These are phyloP conservation scores for Boletus speciosus DNA, from an alignment of 768 basidiomycete genomes.

Conservation along the genomic window DNA sequence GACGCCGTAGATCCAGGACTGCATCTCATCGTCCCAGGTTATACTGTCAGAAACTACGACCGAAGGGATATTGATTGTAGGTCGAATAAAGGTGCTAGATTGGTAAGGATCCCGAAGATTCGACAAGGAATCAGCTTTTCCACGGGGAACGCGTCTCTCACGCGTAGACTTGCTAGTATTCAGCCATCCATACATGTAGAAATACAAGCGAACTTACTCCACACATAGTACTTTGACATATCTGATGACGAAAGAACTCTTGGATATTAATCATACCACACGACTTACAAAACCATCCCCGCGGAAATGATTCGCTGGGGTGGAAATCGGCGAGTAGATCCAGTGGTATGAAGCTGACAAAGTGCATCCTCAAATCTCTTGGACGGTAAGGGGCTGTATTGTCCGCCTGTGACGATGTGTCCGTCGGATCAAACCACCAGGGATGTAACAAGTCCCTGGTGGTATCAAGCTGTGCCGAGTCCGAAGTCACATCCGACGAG, in stretches of 20 bases:
- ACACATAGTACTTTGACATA: constrained; percentile 42
- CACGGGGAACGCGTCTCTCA: constrained; percentile 3
- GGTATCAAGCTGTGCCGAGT: not conserved
- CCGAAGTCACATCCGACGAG: not conserved
- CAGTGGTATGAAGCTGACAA: constrained; percentile 28
- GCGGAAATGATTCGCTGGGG: constrained; percentile 35
- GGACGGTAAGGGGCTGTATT: constrained; percentile 18
- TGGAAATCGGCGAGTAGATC: constrained; percentile 30
- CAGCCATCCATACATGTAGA: constrained; percentile 1
- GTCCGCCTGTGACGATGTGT: not conserved
- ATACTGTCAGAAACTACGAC: constrained; percentile 7
- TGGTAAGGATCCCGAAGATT: constrained; percentile 22
- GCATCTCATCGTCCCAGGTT: constrained; percentile 33
- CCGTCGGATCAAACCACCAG: constrained; percentile 24
- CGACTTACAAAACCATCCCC: constrained; percentile 46
- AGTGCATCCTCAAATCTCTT: constrained; percentile 25
- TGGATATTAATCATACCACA: constrained; percentile 53
- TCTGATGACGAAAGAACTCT: constrained; percentile 42
- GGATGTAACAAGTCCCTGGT: constrained; percentile 8
- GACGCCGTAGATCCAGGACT: constrained; percentile 23
- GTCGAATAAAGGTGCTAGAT: constrained; percentile 13
- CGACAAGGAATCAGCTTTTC: constrained; percentile 19
- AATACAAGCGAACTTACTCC: constrained; percentile 27
- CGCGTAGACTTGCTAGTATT: constrained; percentile 11
- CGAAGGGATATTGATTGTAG: constrained; percentile 17